Base-by-base conservation (phyloP, 805 yeast genomes). In the Yarrowia porcina region DNA sequence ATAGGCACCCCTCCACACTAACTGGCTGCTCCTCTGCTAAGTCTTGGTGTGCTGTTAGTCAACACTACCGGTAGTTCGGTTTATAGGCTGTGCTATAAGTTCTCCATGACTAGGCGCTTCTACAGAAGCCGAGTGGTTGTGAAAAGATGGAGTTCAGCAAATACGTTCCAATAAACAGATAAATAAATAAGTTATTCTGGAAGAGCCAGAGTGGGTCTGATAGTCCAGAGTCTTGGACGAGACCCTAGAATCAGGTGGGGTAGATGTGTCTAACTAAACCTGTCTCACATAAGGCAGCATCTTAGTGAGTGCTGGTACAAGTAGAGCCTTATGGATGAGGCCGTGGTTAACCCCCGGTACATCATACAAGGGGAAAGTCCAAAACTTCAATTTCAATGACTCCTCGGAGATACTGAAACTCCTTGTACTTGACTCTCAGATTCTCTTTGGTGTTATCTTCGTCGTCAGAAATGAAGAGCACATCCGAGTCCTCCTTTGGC, bases 401-500 rank as follows among this genome's bases (percentile, higher is more conserved):
- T 6, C 61, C 61, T 9, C 49, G 9, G 11, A 56, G 20, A 13
- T 32, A 56, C 30, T 28, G 35, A 18, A 39, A 27, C 38, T 27
- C 36, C 28, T n/a, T 21, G 38, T 56, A 56, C 27, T 23, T 38
- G 30, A 39, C 47, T n/a, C 61, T 44, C 20, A 56, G 49, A 18
- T 56, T 56, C 32, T 56, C 61, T 15, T 56, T 56, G 28, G 27
- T 20, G 30, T 23, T 15, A 4, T 56, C 61, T 12, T 56, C 61
- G 1, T 39, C 61, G 4, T 52, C 59, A 3, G 59, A 52, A 7
- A 52, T 13, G 17, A 52, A 52, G 8, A 52, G 33, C 8, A 20
- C 28, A 20, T 49, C 30, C 6, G 41, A 9, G 5, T 20, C 27
- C 44, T 15, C 4, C 28, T 8, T 25, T 6, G 28, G 13, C n/a